These are phyloP conservation scores for Aspergillus fumigatiaffinis DNA, from an alignment of 2,329 filamentous ascomycete genomes.

Conservation along the genomic window DNA sequence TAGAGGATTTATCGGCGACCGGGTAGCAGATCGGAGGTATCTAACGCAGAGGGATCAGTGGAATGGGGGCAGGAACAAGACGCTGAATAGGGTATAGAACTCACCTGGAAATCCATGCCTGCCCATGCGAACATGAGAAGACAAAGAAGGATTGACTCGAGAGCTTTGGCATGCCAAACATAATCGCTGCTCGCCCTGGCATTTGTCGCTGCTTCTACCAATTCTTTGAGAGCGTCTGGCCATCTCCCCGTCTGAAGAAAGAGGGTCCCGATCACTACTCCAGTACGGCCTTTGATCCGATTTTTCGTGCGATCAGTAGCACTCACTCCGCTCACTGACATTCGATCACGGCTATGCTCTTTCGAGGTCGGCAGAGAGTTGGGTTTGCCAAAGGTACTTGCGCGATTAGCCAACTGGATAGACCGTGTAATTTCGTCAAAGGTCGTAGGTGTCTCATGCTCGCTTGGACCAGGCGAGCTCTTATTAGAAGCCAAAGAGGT, in stretches of 20 bases:
- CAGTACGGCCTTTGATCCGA: constrained; percentile 74
- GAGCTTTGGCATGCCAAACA: constrained; percentile 93
- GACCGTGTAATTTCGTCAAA: constrained; percentile 51
- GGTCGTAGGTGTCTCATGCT: constrained; percentile 48
- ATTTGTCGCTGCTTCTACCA: constrained; percentile 72
- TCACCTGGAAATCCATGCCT: constrained; percentile 66
- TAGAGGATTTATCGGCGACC: constrained; percentile 47
- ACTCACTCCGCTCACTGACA: constrained; percentile 66
- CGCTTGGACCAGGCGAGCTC: constrained; percentile 33
- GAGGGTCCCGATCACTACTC: constrained; percentile 76
- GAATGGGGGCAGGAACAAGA: background rate
- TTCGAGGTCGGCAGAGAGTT: constrained; percentile 41
- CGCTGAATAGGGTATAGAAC: background rate
- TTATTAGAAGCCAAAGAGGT: constrained; percentile 37
- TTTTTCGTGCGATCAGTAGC: constrained; percentile 73
- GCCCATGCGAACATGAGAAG: constrained; percentile 81
- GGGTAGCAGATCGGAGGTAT: constrained; percentile 54
- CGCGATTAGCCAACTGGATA: constrained; percentile 36
- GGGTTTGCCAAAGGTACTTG: constrained; percentile 36
- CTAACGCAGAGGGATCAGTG: constrained; percentile 28
- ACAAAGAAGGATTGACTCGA: constrained; percentile 81
- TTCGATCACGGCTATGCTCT: constrained; percentile 58
- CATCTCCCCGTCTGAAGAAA: constrained; percentile 88
- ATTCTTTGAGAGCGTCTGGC: constrained; percentile 79
- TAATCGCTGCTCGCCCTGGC: constrained; percentile 82